Evolutionary conservation across 1,139 yeast genomes (phyloP).

Genomic region (Blastobotrys persicus): DNA sequence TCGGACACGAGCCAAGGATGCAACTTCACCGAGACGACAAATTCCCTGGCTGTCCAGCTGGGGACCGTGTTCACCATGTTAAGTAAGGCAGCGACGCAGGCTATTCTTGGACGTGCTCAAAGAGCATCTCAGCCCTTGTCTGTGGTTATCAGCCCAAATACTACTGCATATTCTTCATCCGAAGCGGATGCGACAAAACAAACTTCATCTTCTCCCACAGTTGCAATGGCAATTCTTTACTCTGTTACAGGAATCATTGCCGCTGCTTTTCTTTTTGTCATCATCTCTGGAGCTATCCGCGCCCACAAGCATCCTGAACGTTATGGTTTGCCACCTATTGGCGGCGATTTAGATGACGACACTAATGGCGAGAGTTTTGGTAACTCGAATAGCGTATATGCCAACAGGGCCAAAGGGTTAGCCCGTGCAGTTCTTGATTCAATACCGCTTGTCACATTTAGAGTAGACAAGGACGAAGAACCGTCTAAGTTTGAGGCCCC

Average conservation of each 20-base stretch:
- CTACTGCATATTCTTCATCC: constrained; percentile 14
- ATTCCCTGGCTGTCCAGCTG: constrained; percentile 23
- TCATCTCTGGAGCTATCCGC: constrained; percentile 37
- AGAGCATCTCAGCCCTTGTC: constrained; percentile 19
- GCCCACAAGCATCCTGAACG: constrained; percentile 40
- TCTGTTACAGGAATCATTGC: constrained; percentile 35
- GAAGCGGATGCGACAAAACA: constrained; percentile 12
- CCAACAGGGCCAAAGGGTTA: constrained; percentile 35
- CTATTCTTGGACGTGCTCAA: constrained; percentile 27
- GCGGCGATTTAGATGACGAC: constrained; percentile 9
- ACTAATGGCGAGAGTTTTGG: constrained; percentile 20
- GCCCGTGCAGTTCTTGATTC: constrained; percentile 41
- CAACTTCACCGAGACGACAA: constrained; percentile 22
- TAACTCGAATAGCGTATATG: constrained; percentile 20
- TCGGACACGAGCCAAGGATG: constrained; percentile 30
- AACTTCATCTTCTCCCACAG: constrained; percentile 23
- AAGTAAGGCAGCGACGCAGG: constrained; percentile 26
- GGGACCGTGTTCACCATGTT: constrained; percentile 35
- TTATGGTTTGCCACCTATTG: constrained; percentile 31
- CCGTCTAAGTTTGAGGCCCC: not conserved
- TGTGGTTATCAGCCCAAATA: constrained; percentile 24
- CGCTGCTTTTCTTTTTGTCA: constrained; percentile 33
- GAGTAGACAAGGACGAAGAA: constrained; percentile 1
- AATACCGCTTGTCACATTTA: constrained; percentile 36
- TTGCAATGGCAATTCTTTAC: constrained; percentile 36